phyloP scores from a whole-genome alignment of 1,284 basidiomycete species.

The Leccinum solheimii region DNA sequence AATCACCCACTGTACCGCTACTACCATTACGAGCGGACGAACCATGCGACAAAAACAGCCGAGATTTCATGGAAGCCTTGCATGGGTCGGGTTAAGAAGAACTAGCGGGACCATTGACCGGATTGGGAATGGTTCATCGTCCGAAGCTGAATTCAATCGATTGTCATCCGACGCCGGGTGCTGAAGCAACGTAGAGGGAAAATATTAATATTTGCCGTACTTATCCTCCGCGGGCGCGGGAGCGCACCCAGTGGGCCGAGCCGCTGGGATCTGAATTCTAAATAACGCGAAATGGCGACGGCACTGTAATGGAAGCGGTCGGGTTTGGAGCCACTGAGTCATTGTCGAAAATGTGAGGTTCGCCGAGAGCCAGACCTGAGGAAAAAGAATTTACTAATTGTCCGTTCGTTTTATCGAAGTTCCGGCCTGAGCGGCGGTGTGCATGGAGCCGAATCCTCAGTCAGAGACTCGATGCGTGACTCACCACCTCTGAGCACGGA shows the following conservation, averaged over 20 bases:
- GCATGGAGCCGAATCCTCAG: not conserved
- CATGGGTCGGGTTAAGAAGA: not conserved
- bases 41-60: constrained; percentile 11
- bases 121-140: not conserved
- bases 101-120: not conserved
- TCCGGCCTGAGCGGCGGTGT: not conserved
- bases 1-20: not conserved
- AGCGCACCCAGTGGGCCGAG: not conserved
- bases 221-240: not conserved
- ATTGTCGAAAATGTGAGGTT: not conserved
- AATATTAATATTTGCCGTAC: not conserved
- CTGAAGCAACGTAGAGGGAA: not conserved
- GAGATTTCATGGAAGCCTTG: constrained; percentile 9
- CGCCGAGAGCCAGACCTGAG: not conserved
- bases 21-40: constrained; percentile 2
- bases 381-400: not conserved
- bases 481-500: not conserved
- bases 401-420: not conserved
- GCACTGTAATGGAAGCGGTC: not conserved
- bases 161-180: not conserved
- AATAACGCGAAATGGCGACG: not conserved
- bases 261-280: not conserved
- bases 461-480: not conserved
- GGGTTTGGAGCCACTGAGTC: not conserved
- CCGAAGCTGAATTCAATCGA: not conserved